Percentiles rank a stretch among this genome's conserved stretches.
Evolutionary conservation across 1,284 basidiomycete genomes (phyloP).

Genomic region (Phylloporus gajari): DNA sequence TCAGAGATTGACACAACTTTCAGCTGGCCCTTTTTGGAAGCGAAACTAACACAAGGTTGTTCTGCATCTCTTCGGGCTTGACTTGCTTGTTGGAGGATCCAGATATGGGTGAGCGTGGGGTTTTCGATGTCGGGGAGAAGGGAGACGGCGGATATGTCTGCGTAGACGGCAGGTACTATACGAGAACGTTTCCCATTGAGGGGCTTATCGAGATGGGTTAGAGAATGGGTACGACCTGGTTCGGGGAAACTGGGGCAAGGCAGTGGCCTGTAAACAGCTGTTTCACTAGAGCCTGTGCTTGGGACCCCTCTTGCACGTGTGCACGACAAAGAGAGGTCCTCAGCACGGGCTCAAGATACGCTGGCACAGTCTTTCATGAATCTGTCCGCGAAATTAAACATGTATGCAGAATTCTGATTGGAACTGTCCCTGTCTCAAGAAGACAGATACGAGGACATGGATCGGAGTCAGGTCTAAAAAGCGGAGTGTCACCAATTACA

Average conservation of each 20-base stretch:
- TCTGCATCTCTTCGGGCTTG: slow-evolving; percentile 29
- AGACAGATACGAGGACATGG: no score
- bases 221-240: background rate
- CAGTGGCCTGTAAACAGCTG: background rate
- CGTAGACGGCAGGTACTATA: background rate
- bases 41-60: no score
- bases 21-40: slow-evolving; percentile 52
- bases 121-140: background rate
- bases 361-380: no score
- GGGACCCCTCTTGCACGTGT: no score
- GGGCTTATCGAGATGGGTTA: background rate
- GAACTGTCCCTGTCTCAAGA: background rate
- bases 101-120: background rate
- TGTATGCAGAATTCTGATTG: background rate
- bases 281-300: background rate
- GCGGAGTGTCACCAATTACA: background rate
- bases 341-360: no score
- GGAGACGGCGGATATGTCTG: background rate
- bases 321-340: no score
- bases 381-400: no score
- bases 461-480: no score
- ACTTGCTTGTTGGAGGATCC: no score
- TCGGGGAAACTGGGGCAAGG: background rate
- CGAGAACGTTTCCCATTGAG: background rate
- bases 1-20: slow-evolving; percentile 62